Evolutionary conservation across 2,329 filamentous ascomycete genomes (phyloP).

Genomic region (Fusarium dlaminii): DNA sequence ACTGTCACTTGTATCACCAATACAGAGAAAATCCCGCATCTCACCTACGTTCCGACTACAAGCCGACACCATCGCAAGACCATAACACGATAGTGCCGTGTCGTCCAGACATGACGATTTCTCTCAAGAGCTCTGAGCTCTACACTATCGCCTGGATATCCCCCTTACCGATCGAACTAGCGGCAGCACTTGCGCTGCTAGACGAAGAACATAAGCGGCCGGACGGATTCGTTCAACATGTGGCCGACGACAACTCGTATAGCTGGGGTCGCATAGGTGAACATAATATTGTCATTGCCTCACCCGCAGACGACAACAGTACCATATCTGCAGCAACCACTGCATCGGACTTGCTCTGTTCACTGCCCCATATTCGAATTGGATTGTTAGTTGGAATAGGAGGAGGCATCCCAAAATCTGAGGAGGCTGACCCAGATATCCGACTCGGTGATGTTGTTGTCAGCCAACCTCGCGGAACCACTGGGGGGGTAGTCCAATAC

Average conservation of each 20-base stretch:
- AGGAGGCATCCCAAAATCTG: constrained; percentile 45
- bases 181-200: constrained; percentile 39
- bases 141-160: constrained; percentile 41
- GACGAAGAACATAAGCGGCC: constrained; percentile 31
- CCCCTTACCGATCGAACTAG: constrained; percentile 35
- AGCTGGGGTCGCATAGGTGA: constrained; percentile 35
- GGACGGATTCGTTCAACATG: not conserved
- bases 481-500: constrained; percentile 36
- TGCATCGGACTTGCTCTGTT: constrained; percentile 7
- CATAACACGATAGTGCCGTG: no score
- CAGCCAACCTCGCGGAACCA: constrained; percentile 25
- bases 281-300: constrained; percentile 43
- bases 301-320: constrained; percentile 29
- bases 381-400: constrained; percentile 51
- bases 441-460: constrained; percentile 44
- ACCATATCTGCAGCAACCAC: constrained; percentile 18
- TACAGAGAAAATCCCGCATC: no score
- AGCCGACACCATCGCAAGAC: no score
- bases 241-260: constrained; percentile 40
- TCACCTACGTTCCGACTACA: no score
- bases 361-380: constrained; percentile 32
- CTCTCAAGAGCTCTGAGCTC: no score
- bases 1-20: no score
- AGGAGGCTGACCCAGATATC: constrained; percentile 25
- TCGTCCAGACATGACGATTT: no score